These are phyloP conservation scores for Exophiala phaeomuriformis DNA, from an alignment of 2,329 filamentous ascomycete genomes.

Conservation along the genomic window DNA sequence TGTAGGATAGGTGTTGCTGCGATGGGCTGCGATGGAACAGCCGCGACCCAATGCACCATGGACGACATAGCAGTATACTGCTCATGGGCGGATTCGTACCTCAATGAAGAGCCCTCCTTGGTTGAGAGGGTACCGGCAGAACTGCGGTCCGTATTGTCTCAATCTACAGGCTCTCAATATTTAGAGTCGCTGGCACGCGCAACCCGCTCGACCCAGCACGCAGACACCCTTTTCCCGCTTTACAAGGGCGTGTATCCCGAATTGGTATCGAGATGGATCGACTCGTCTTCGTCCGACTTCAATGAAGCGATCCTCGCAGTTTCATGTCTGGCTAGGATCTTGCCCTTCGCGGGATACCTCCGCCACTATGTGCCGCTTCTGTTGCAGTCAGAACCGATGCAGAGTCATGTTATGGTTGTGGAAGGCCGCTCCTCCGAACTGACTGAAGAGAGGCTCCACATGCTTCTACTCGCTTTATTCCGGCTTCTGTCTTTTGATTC, in stretches of 20 bases:
- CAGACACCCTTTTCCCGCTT: conserved; percentile 64
- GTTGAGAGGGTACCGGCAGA: conserved; percentile 60
- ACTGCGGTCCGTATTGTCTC: conserved; percentile 59
- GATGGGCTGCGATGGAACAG: background rate
- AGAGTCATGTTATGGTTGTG: background rate
- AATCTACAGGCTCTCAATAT: conserved; percentile 57
- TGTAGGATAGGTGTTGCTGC: background rate
- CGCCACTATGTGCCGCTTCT: conserved; percentile 13
- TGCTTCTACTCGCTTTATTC: conserved; percentile 61
- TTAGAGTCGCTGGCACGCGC: conserved; percentile 63
- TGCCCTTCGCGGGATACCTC: conserved; percentile 24
- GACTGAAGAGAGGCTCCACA: conserved; percentile 36
- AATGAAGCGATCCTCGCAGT: conserved; percentile 29
- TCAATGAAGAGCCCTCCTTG: conserved; percentile 46
- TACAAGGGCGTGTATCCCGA: conserved; percentile 74
- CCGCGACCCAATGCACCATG: conserved; percentile 6
- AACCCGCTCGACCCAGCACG: conserved; percentile 62
- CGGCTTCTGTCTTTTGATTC: conserved; percentile 72
- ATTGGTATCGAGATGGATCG: conserved; percentile 68
- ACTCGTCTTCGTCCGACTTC: conserved; percentile 16
- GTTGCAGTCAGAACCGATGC: conserved; percentile 3
- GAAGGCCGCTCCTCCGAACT: conserved; percentile 19
- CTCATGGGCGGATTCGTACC: conserved; percentile 31
- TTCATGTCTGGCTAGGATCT: conserved; percentile 29
- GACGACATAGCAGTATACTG: conserved; percentile 29